Conservation (phyloP, 148 eudicot genomes). For the Talinum fruticosum region DNA sequence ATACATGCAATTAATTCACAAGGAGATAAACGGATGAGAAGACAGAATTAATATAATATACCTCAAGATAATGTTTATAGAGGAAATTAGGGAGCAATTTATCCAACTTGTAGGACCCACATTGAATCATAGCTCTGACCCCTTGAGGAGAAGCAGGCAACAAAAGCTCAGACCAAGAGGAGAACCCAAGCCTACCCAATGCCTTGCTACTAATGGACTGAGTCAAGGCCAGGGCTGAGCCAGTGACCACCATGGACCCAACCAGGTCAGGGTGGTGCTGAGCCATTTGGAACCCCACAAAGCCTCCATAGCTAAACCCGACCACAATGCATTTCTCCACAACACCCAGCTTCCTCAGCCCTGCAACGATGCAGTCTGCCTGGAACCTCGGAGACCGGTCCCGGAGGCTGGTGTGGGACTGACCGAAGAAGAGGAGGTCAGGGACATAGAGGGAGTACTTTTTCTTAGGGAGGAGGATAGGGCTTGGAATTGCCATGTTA, state of each 20-base stretch:
- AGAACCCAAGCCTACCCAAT: conserved; percentile 24
- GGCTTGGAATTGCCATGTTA: conserved; percentile 46
- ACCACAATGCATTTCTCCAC: conserved; percentile 46
- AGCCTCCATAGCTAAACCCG: conserved; percentile 63
- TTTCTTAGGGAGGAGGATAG: conserved; percentile 20
- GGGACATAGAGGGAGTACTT: conserved; percentile 44
- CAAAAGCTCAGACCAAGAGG: conserved; percentile 37
- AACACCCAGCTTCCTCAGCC: conserved; percentile 41
- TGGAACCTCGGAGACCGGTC: conserved; percentile 39
- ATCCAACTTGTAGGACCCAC: conserved; percentile 29
- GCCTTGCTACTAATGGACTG: conserved; percentile 28
- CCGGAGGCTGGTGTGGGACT: conserved; percentile 25
- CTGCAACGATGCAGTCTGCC: conserved; percentile 46
- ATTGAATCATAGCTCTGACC: conserved; percentile 25
- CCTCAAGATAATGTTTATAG: conserved; percentile 38
- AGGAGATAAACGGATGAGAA: too few species aligned
- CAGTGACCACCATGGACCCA: conserved; percentile 41
- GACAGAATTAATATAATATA: too few species aligned
- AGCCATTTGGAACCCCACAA: conserved; percentile 57
- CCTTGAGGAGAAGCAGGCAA: conserved; percentile 43
- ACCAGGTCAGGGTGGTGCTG: conserved; percentile 44
- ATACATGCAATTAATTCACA: too few species aligned
- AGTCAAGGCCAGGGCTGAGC: conserved; percentile 28
- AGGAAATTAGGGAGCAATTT: conserved; percentile 30
- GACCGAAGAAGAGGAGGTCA: conserved; percentile 51